Evolutionary conservation across 352 stramenopile genomes (phyloP).

Genomic region (Phytophthora meadii): DNA sequence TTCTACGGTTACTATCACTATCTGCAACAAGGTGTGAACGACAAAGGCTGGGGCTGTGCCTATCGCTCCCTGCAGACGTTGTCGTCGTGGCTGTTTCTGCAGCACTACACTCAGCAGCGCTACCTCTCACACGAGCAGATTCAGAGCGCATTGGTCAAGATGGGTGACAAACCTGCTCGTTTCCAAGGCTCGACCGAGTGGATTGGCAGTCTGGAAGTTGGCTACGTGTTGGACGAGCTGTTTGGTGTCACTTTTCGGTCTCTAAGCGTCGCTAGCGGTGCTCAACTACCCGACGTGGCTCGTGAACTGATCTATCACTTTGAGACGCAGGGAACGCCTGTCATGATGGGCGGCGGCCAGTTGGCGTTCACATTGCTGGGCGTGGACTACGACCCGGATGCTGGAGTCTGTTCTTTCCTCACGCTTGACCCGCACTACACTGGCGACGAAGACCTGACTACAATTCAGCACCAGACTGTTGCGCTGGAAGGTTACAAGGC

Average conservation of each 20-base stretch:
- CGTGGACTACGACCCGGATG: constrained; percentile 70
- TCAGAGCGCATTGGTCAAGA: constrained; percentile 76
- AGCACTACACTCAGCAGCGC: constrained; percentile 60
- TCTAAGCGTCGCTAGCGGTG: constrained; percentile 65
- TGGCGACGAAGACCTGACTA: constrained; percentile 65
- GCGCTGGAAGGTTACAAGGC: constrained; percentile 81
- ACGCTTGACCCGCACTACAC: constrained; percentile 88
- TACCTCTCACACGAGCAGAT: constrained; percentile 75
- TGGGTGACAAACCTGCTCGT: constrained; percentile 77
- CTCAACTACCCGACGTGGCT: constrained; percentile 63
- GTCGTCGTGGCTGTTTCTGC: constrained; percentile 78
- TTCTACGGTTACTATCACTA: constrained; percentile 91
- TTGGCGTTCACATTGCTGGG: constrained; percentile 86
- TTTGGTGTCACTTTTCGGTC: constrained; percentile 79
- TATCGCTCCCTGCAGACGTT: constrained; percentile 89
- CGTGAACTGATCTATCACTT: constrained; percentile 82
- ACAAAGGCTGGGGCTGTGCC: constrained; percentile 91
- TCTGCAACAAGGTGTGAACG: constrained; percentile 76
- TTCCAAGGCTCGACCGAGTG: constrained; percentile 80
- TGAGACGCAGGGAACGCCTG: constrained; percentile 73
- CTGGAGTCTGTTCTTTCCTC: constrained; percentile 75
- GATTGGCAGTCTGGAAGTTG: constrained; percentile 89
- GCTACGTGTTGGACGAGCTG: constrained; percentile 81
- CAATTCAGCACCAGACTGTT: constrained; percentile 70
- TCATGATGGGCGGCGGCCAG: constrained; percentile 88